Percentiles rank a stretch among this genome's conserved stretches.
phyloP scores from a whole-genome alignment of 805 yeast species.

The Candida piceae region DNA sequence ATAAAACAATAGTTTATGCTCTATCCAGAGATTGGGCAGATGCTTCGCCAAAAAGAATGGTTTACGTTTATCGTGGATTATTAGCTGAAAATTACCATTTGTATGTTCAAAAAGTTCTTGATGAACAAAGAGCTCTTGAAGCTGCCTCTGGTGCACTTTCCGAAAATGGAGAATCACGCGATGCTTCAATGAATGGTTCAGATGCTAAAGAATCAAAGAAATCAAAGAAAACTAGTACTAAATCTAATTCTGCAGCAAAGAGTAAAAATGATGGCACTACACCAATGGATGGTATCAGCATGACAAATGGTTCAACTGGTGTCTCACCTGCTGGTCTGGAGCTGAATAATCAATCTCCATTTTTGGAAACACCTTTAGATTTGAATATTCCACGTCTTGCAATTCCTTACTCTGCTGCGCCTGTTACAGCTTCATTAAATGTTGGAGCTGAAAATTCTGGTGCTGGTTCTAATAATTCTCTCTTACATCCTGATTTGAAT shows the following conservation, averaged over 20 bases:
- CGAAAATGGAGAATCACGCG: conserved; percentile 40
- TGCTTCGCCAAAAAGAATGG: conserved; percentile 86
- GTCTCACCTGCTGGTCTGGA: conserved; percentile 27
- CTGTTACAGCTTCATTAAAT: conserved; percentile 59
- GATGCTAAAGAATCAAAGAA: conserved; percentile 16
- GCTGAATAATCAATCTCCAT: conserved; percentile 23
- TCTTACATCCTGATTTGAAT: too few species aligned
- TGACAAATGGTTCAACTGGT: conserved; percentile 12
- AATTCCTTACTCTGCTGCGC: conserved; percentile 72
- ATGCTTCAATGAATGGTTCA: conserved; percentile 8
- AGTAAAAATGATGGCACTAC: conserved; percentile 2
- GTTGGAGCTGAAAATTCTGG: not conserved
- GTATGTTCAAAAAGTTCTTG: conserved; percentile 64
- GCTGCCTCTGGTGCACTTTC: conserved; percentile 30
- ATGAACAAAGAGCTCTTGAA: conserved; percentile 37
- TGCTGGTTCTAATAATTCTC: not conserved
- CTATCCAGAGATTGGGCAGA: conserved; percentile 87
- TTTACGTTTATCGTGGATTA: conserved; percentile 76
- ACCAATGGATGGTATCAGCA: conserved; percentile 9
- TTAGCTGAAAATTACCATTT: conserved; percentile 70
- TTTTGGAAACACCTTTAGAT: conserved; percentile 28
- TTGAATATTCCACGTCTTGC: conserved; percentile 33
- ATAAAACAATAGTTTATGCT: conserved; percentile 64
- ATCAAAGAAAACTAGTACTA: conserved; percentile 9
- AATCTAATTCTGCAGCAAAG: too few species aligned